Conservation (phyloP, 306 rosid species). For the Cucurbita moschata region DNA sequence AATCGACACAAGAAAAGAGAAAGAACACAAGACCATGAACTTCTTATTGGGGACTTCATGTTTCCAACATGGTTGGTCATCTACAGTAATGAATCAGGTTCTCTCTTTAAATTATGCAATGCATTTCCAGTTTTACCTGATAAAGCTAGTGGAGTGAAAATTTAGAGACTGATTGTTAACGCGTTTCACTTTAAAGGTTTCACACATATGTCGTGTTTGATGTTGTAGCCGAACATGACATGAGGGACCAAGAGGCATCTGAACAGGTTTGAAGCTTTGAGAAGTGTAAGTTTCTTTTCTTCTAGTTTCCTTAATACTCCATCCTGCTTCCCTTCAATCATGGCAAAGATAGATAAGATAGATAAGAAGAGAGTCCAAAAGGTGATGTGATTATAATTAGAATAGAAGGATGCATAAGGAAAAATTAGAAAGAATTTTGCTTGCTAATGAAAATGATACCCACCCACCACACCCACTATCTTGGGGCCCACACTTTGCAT, state of each 20-base stretch:
- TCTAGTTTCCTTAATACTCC: background rate
- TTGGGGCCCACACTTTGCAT: background rate
- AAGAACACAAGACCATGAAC: too few relatives aligned
- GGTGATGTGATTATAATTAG: background rate
- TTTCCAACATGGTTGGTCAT: too few relatives aligned
- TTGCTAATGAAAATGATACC: background rate
- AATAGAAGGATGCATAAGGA: background rate
- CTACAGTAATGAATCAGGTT: too few relatives aligned
- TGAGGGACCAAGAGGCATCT: background rate
- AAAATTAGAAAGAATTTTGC: background rate
- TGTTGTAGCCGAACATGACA: background rate
- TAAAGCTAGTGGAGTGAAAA: too few relatives aligned
- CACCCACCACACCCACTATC: background rate
- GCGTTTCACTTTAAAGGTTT: too few relatives aligned
- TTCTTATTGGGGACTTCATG: too few relatives aligned
- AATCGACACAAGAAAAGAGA: too few relatives aligned
- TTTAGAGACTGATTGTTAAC: too few relatives aligned
- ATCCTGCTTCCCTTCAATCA: background rate
- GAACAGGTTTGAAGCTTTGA: background rate
- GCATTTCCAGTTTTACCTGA: too few relatives aligned
- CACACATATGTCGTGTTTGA: background rate
- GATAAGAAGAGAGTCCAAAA: background rate
- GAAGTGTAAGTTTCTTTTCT: background rate
- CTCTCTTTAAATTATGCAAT: too few relatives aligned
- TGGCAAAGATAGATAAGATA: background rate